phyloP scores from a whole-genome alignment of 371 early-diverging fungal genomes.

The Mortierella sp. region DNA sequence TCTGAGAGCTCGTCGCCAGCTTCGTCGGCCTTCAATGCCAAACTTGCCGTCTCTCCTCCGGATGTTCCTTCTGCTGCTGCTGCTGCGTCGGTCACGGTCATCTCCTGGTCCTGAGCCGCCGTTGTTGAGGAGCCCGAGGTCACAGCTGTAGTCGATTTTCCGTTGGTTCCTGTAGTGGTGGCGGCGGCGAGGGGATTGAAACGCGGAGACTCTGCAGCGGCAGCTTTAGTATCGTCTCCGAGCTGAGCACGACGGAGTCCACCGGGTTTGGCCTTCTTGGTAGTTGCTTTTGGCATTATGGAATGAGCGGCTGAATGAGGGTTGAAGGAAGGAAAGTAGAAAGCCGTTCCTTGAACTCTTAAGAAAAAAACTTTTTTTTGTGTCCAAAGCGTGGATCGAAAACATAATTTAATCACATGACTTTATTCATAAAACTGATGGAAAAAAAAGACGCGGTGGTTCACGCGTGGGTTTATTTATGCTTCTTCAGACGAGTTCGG shows the following conservation, averaged over 20 bases:
- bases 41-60: conserved; percentile 29
- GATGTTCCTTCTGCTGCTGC: not conserved
- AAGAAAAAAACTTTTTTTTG: conserved; percentile 4
- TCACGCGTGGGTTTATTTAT: not conserved
- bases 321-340: not conserved
- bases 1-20: conserved; percentile 49
- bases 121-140: not conserved
- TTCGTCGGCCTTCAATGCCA: conserved; percentile 44
- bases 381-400: not conserved
- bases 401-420: not conserved
- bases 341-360: no score
- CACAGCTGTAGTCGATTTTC: not conserved
- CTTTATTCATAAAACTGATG: not conserved
- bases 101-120: not conserved
- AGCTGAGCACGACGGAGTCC: conserved; percentile 41
- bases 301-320: not conserved
- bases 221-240: conserved; percentile 12
- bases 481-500: not conserved
- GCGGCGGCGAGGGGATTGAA: conserved; percentile 33
- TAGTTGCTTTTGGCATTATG: conserved; percentile 29
- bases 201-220: conserved; percentile 13
- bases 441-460: no score
- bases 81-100: not conserved
- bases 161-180: not conserved
- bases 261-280: conserved; percentile 36